Percentiles rank a stretch among this genome's conserved stretches.
Evolutionary conservation across 441 rosid genomes (phyloP).

Genomic region (Pelargonium myrrhifolium): DNA sequence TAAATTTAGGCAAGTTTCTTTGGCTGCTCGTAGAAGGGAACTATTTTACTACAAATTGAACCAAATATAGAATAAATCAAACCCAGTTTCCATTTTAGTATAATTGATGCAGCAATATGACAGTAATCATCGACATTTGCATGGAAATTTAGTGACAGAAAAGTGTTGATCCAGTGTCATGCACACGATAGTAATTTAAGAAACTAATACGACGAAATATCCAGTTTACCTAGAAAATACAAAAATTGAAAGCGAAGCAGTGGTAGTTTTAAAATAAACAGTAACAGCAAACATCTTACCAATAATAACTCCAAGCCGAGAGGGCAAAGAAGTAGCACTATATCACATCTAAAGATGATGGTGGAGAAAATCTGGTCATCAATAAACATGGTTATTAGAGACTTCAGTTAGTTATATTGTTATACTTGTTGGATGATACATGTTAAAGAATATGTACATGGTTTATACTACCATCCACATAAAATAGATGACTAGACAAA

Average conservation of each 20-base stretch:
- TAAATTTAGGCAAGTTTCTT: not conserved
- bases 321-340: conserved; percentile 70
- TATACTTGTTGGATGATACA: not conserved
- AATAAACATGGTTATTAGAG: conserved; percentile 9
- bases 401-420: not conserved
- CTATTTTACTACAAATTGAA: too few species aligned
- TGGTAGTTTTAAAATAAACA: not conserved
- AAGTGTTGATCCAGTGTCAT: not conserved
- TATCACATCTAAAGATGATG: conserved; percentile 75
- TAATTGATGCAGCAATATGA: not conserved
- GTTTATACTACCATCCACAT: not conserved
- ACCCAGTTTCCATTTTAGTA: not conserved
- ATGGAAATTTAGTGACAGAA: not conserved
- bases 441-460: not conserved
- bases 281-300: conserved; percentile 32
- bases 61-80: not conserved
- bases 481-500: not conserved
- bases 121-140: not conserved
- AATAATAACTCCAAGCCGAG: conserved; percentile 67
- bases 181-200: not conserved
- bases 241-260: not conserved
- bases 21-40: not conserved
- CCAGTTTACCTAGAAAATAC: not conserved
- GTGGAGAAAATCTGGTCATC: conserved; percentile 62
- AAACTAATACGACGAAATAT: not conserved